Base-by-base conservation (phyloP, 495 filamentous ascomycete genomes). In the Xanthoparmelia taractica region DNA sequence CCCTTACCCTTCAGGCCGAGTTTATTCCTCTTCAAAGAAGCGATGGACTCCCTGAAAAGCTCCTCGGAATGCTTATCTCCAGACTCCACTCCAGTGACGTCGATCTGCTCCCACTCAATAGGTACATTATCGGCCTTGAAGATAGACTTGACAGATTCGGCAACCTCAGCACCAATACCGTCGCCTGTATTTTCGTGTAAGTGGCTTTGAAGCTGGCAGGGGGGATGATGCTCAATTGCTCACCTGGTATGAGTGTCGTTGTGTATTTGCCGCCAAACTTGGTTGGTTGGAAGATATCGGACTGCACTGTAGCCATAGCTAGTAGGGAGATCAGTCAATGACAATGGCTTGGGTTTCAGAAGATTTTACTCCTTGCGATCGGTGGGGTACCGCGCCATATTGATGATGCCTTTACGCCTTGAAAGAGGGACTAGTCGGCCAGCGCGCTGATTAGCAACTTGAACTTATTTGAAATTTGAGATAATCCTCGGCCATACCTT, bases 211-310 rank as follows among this genome's bases (percentile, higher is more conserved):
- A 60, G 11, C 45, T 59, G 55, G 20, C 37, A 63, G 66, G 57
- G 60, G 33, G 18, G 20, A 55, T 13, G 52, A 25, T 8, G 18
- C 2, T 38, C 18, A 57, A 31, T 36, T 29, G 52, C 77, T 67
- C 82, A 88, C 86, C 93, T 69, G 94, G 94, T 75, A 98, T 97
- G 65, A 98, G 83, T 59, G 95, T 97, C 68, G 96, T 92, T 23
- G 95, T 97, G 84, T 97, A 97, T 80, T 97, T 98, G 75, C 94
- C 92, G 69, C 94, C 94, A 78, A 93, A 97, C 79, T 97, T 98
- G 72, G 94, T 96, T 61, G 94, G 94, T 83, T 96, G 94, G 85
- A 96, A 96, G 73, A 96, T 89, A 73, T 96, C 92, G 67, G 86
- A 84, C 76, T 89, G 84, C 62, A 95, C 79, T 47, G 86, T 93